phyloP scores from a whole-genome alignment of 202 grass and related monocot species.

The Setaria italica region DNA sequence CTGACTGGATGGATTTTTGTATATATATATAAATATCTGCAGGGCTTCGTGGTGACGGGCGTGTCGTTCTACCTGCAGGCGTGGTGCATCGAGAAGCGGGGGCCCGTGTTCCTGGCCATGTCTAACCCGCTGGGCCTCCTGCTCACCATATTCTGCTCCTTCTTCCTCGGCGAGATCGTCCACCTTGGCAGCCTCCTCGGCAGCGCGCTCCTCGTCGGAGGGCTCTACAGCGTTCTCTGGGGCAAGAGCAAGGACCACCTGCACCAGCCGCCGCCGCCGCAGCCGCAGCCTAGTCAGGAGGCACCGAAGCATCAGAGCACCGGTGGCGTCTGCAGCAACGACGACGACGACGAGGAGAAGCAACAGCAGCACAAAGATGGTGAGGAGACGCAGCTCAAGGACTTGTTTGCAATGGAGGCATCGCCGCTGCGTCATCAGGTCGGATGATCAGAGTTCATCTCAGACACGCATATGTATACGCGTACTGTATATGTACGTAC shows the following conservation, averaged over 20 bases:
- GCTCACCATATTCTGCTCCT: slow-evolving; percentile 73
- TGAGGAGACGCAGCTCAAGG: slow-evolving; percentile 9
- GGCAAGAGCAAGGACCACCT: slow-evolving; percentile 60
- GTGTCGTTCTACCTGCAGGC: slow-evolving; percentile 78
- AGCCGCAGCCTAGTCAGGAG: background rate
- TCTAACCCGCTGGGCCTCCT: slow-evolving; percentile 68
- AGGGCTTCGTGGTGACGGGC: slow-evolving; percentile 66
- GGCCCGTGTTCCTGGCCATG: slow-evolving; percentile 78
- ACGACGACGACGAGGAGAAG: background rate
- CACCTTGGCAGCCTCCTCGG: slow-evolving; percentile 73
- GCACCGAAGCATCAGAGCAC: background rate
- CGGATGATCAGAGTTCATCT: background rate
- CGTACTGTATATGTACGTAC: background rate
- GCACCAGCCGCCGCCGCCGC: too few species aligned
- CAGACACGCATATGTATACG: background rate
- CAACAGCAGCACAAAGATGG: background rate
- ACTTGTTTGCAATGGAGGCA: background rate
- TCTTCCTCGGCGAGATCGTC: slow-evolving; percentile 75
- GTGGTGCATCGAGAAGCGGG: slow-evolving; percentile 81
- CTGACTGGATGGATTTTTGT: background rate
- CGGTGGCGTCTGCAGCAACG: too few species aligned
- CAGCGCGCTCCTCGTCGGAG: slow-evolving; percentile 54
- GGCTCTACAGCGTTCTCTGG: slow-evolving; percentile 76
- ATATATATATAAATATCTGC: background rate
- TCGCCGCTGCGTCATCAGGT: slow-evolving; percentile 2